Conservation (phyloP, 1,284 basidiomycete genomes). For the Omphalotus olearius region DNA sequence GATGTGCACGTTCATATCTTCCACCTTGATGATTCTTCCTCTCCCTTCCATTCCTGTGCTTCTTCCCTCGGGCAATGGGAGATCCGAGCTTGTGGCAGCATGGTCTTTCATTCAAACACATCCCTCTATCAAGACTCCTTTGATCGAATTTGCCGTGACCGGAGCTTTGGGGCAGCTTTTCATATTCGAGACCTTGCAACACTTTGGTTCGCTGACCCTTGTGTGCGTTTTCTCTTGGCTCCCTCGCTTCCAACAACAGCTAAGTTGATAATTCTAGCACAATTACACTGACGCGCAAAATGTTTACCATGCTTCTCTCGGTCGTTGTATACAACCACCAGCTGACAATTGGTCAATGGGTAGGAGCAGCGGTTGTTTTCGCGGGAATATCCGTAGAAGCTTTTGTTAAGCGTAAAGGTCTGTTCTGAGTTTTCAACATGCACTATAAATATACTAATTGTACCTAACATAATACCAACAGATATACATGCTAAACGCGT, state of each 20-base stretch:
- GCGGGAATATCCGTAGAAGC: conserved; percentile 93
- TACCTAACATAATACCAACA: conserved; percentile 24
- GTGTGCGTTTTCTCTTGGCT: conserved; percentile 55
- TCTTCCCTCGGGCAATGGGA: conserved; percentile 55
- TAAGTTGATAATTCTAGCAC: conserved; percentile 46
- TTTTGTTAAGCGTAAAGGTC: conserved; percentile 80
- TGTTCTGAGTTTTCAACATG: conserved; percentile 14
- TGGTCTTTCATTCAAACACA: conserved; percentile 78
- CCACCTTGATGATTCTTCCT: conserved; percentile 63
- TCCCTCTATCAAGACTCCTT: conserved; percentile 73
- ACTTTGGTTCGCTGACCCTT: conserved; percentile 92
- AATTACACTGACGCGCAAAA: conserved; percentile 94
- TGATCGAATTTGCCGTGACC: conserved; percentile 84
- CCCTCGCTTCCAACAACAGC: background rate
- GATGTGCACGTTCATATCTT: conserved; percentile 71
- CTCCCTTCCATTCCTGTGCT: conserved; percentile 74
- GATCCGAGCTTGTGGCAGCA: conserved; percentile 67
- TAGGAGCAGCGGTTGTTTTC: conserved; percentile 88
- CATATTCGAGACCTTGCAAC: conserved; percentile 96
- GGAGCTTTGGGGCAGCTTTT: conserved; percentile 95
- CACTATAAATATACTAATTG: background rate
- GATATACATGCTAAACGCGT: conserved; percentile 78
- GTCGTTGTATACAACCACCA: conserved; percentile 91
- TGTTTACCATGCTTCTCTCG: conserved; percentile 97
- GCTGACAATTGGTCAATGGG: conserved; percentile 85